phyloP scores from a whole-genome alignment of 2,329 filamentous ascomycete species.

The Whalleya microplaca region DNA sequence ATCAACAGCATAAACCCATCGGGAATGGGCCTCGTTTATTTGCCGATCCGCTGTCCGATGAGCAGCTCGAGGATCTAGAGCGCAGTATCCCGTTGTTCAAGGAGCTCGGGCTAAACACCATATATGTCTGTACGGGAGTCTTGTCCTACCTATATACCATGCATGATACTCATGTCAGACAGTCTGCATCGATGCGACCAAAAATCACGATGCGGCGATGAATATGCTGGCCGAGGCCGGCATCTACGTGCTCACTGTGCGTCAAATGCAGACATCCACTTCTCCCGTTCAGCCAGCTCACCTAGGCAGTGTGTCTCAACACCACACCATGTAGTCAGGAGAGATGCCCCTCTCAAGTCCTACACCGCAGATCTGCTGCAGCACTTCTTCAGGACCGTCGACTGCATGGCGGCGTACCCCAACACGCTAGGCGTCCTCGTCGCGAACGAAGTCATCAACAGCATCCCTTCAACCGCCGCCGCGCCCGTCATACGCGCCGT shows the following conservation, averaged over 20 bases:
- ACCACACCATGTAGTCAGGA: conserved; percentile 1
- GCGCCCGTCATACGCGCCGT: conserved; percentile 31
- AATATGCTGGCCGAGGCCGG: conserved; percentile 27
- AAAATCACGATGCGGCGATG: conserved; percentile 30
- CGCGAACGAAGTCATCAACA: conserved; percentile 26
- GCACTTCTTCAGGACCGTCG: conserved; percentile 29
- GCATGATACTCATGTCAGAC: background rate
- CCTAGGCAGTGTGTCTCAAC: conserved; percentile 16
- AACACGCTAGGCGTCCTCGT: conserved; percentile 36
- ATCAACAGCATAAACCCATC: conserved; percentile 6
- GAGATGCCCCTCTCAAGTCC: conserved; percentile 11
- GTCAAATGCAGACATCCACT: conserved; percentile 2
- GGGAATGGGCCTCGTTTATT: background rate
- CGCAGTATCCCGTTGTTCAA: conserved; percentile 30
- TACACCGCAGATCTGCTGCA: conserved; percentile 25
- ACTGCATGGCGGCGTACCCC: conserved; percentile 31
- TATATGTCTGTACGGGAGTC: conserved; percentile 30
- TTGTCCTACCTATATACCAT: background rate
- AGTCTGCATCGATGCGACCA: conserved; percentile 23
- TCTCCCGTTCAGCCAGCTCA: background rate
- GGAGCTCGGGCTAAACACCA: conserved; percentile 32
- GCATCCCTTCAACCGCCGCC: conserved; percentile 1
- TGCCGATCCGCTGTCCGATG: conserved; percentile 25
- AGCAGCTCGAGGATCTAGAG: conserved; percentile 25
- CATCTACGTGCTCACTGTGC: conserved; percentile 35